Base-by-base conservation (phyloP, 495 filamentous ascomycete species). In the Aspergillus sclerotiicarbonarius region DNA sequence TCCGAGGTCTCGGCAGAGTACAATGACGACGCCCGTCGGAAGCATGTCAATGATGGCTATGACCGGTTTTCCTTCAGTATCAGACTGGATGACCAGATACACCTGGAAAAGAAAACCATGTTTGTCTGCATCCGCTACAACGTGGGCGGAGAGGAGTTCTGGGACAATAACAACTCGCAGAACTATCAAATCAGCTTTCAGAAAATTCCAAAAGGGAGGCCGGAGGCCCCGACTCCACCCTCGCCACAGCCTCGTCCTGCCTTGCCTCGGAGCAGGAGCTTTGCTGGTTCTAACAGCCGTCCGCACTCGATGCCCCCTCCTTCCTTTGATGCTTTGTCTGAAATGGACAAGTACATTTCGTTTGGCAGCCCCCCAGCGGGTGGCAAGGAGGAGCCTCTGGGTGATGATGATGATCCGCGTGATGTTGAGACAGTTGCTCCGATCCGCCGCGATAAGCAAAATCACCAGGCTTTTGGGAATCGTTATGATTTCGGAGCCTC, bases 401-500 rank as follows among this genome's bases (percentile, higher is more conserved):
- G 44, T 32, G 65, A 65, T 20, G 66, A 67, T 20, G 66, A 51
- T 3, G 35, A 70, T 10, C 61, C 72, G 10, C 63, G 71, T 29
- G 74, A 76, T 20, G 66, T 67, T 21, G 71, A 77, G 31, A 62
- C 70, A n/a, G 62, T 76, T 37, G 75, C 68, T 66, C 71, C 76
- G 43, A 73, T 78, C 50, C 82, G 76, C 52, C 80, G 82, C 49
- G 76, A 85, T 35, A 81, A 83, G 52, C 81, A 83, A 15, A 79
- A 79, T 54, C 87, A 82, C 31, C 90, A 93, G 67, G 89, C 87
- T 35, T 96, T 97, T 64, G 87, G 90, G 41, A 90, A 89, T 66
- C 87, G 94, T 41, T 98, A 98, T 70, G 92, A 97, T 71, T 97
- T 98, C 66, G 84, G 87, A 46, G 90, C 89, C 33, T 97, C 95